phyloP scores from a whole-genome alignment of 2,329 filamentous ascomycete genomes.

The Neodidymelliopsis sp. region DNA sequence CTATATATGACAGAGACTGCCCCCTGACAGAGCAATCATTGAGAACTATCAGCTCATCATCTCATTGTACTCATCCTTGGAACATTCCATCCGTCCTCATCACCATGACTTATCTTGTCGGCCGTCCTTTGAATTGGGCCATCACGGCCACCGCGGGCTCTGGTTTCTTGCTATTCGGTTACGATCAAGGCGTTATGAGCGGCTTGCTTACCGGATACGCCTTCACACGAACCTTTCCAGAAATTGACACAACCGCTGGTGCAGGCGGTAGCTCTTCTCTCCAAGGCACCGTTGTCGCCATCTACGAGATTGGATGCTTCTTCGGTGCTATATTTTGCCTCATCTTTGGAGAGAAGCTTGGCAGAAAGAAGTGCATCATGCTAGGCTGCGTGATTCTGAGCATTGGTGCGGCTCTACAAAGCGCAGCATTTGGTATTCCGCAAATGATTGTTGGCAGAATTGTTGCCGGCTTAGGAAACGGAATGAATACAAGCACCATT shows the following conservation, averaged over 20 bases:
- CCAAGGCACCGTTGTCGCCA: conserved; percentile 23
- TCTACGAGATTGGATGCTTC: conserved; percentile 53
- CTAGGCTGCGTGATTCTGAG: conserved; percentile 57
- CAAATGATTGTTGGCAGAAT: conserved; percentile 47
- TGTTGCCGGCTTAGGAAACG: conserved; percentile 53
- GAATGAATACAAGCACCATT: conserved; percentile 24
- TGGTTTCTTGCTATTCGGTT: conserved; percentile 50
- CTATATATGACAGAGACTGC: not conserved
- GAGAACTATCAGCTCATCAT: not conserved
- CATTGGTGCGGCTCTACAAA: conserved; percentile 44
- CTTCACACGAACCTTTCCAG: conserved; percentile 54
- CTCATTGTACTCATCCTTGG: too few species aligned
- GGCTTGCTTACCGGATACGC: conserved; percentile 68
- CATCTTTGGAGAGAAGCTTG: conserved; percentile 63
- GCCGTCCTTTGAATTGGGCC: conserved; percentile 2
- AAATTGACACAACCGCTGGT: not conserved
- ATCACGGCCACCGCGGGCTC: conserved; percentile 6
- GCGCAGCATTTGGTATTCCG: conserved; percentile 38
- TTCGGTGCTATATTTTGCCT: conserved; percentile 48
- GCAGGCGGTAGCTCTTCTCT: not conserved
- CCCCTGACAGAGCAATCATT: not conserved
- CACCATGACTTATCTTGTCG: not conserved
- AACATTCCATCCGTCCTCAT: too few species aligned
- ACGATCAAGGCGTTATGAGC: conserved; percentile 72
- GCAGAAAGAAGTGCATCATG: conserved; percentile 63